Base-by-base conservation (phyloP, 306 rosid genomes). In the Psophocarpus tetragonolobus region DNA sequence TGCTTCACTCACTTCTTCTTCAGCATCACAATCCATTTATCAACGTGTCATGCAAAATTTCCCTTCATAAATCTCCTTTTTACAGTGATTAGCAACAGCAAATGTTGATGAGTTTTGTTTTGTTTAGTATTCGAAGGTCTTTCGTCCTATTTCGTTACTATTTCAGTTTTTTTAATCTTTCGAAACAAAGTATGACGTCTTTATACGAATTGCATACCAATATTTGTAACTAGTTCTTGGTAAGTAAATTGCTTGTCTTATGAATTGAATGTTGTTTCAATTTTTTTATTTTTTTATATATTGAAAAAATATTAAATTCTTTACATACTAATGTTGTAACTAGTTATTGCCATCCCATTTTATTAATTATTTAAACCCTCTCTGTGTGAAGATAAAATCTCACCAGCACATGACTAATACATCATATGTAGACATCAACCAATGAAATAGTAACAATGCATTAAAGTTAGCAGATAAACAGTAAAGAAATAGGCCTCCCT, bases 1-100 rank as follows among this genome's bases (percentile, higher is more conserved):
- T 70, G 44, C 84, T 39, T 68, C 92, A 18, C 74, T 85, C 23
- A 51, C 41, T 35, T 64, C 88, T 0, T 79, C 89, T 0, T 68
- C 87, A 8, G 42, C 87, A 1, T 41, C 91, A 3, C 54, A 87
- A 0, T 73, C 90, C 8, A 54, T 83, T 13, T 85, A 90, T 74
- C 91, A 84, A 20, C 73, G 78, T 12, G 53, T 82, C 47, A 86
- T 86, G 88, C 88, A 93, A 47, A 77, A 85, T 74, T 91, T 86
- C 76, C 84, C 90, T 11, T 65, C 87, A 6, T 88, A 81, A 81
- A 76, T 58, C 20, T 45, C 15, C 1, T 44, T 60, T 36, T 27
- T n/a, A 39, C 23, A 80, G 33, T 42, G 61, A 48, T 48, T 77
- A 56, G 77, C 76, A 56, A 39, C 21, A 56, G 58, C 80, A 61